Percentiles rank a stretch among this genome's conserved stretches.
Conservation (phyloP, 495 filamentous ascomycete genomes). For the Trichodelitschia bisporula region DNA sequence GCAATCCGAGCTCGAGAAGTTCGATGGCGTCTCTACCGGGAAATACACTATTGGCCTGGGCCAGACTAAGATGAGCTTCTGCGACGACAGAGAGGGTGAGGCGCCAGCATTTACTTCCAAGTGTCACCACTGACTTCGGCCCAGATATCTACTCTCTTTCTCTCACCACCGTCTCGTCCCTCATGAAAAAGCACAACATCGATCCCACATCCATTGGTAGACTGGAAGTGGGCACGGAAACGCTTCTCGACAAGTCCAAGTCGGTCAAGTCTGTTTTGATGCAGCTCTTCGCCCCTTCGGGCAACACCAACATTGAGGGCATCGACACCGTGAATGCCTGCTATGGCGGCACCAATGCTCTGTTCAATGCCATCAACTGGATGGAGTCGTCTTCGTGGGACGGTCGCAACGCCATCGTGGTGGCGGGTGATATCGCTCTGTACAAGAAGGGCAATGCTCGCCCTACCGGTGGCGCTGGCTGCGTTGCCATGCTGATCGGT, state of each 20-base stretch:
- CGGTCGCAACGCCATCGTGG: conserved; percentile 77
- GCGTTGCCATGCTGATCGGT: conserved; percentile 82
- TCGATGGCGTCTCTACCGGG: conserved; percentile 80
- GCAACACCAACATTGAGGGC: conserved; percentile 84
- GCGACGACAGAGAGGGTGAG: conserved; percentile 96
- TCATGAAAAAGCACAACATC: conserved; percentile 82
- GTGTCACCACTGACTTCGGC: too few species aligned
- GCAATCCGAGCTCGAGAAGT: conserved; percentile 87
- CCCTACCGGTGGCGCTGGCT: conserved; percentile 87
- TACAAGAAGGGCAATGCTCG: conserved; percentile 92
- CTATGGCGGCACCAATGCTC: conserved; percentile 93
- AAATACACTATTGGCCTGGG: conserved; percentile 99
- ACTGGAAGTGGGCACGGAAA: conserved; percentile 95
- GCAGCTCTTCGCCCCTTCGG: conserved; percentile 74
- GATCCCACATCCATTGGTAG: conserved; percentile 76
- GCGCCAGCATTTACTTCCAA: too few species aligned
- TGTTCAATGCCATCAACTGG: conserved; percentile 97
- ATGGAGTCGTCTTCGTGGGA: conserved; percentile 96
- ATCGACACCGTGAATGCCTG: conserved; percentile 93
- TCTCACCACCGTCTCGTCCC: conserved; percentile 68
- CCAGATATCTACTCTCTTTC: conserved; percentile 94
- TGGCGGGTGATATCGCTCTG: conserved; percentile 90
- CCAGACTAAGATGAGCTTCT: conserved; percentile 99
- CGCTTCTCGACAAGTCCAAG: conserved; percentile 96
- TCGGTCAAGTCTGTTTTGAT: conserved; percentile 99